These are phyloP conservation scores for Elongisporangium prolatum DNA, from an alignment of 352 stramenopile species.

Conservation along the genomic window DNA sequence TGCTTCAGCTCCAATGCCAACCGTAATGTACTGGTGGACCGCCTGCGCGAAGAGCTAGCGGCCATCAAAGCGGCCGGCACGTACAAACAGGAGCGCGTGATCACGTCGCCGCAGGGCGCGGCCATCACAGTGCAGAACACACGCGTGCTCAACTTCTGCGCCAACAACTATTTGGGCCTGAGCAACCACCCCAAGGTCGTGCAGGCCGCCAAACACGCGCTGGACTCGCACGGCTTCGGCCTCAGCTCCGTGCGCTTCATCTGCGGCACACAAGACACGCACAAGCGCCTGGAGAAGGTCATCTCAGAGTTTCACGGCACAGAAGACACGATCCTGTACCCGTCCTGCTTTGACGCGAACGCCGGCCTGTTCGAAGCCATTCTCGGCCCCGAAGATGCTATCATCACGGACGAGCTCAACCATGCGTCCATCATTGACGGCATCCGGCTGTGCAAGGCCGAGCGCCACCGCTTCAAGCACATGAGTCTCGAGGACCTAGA, in stretches of 20 bases:
- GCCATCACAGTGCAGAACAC: constrained; percentile 69
- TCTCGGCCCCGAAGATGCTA: constrained; percentile 86
- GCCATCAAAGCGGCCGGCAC: constrained; percentile 76
- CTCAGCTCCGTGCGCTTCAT: constrained; percentile 93
- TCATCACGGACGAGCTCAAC: constrained; percentile 93
- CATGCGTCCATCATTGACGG: constrained; percentile 95
- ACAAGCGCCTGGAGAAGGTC: constrained; percentile 87
- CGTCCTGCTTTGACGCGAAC: constrained; percentile 94
- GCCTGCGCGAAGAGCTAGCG: constrained; percentile 60
- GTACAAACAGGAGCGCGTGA: constrained; percentile 89
- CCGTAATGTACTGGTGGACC: constrained; percentile 71
- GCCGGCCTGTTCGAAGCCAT: constrained; percentile 90
- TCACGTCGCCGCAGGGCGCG: constrained; percentile 81
- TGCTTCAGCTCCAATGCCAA: constrained; percentile 22
- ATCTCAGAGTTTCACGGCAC: constrained; percentile 94
- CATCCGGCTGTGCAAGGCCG: constrained; percentile 91
- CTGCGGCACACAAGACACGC: constrained; percentile 92
- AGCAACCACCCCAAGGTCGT: constrained; percentile 87
- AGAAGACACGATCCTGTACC: constrained; percentile 93
- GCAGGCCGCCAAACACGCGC: constrained; percentile 69
- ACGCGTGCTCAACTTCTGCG: constrained; percentile 91
- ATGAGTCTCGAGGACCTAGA: constrained; percentile 92
- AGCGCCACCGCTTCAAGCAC: constrained; percentile 92
- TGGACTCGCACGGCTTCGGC: constrained; percentile 88
- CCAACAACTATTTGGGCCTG: constrained; percentile 94